phyloP scores from a whole-genome alignment of 108 stramenopile species.

The Pseudonitzschia pungens region DNA sequence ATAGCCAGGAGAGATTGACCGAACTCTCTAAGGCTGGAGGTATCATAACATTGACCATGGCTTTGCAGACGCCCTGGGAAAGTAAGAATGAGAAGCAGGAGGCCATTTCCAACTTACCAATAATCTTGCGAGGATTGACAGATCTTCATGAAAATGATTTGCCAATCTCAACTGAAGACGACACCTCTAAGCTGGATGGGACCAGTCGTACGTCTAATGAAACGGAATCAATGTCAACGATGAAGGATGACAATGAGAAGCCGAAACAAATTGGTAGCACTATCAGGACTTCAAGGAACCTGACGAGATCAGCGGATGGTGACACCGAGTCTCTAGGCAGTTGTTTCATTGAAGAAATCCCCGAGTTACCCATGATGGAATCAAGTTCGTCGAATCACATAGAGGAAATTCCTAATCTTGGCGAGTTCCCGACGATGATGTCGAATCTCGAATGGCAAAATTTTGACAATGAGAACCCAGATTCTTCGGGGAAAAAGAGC shows the following conservation, averaged over 20 bases:
- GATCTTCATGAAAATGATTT: constrained; percentile 11
- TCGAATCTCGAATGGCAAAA: constrained; percentile 11
- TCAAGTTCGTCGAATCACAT: neutral
- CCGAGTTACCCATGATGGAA: neutral
- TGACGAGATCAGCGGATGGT: neutral
- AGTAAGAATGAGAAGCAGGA: constrained; percentile 41
- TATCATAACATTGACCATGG: constrained; percentile 41
- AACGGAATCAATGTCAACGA: constrained; percentile 12
- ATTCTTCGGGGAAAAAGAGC: neutral
- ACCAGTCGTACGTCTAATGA: constrained; percentile 9
- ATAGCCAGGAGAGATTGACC: constrained; percentile 31
- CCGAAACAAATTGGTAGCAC: neutral
- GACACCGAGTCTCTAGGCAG: neutral
- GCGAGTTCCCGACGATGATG: neutral
- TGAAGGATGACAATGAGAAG: neutral
- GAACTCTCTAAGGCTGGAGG: constrained; percentile 43
- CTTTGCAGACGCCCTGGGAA: constrained; percentile 42
- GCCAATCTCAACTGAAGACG: neutral
- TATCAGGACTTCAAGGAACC: neutral
- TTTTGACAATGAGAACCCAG: neutral
- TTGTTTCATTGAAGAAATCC: constrained; percentile 7
- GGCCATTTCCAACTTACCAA: constrained; percentile 36
- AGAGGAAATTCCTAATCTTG: constrained; percentile 11
- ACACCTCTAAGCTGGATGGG: constrained; percentile 8
- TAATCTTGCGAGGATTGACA: constrained; percentile 30